These are phyloP conservation scores for Nannizziopsis arthrosporioides DNA, from an alignment of 2,329 filamentous ascomycete genomes.

Conservation along the genomic window DNA sequence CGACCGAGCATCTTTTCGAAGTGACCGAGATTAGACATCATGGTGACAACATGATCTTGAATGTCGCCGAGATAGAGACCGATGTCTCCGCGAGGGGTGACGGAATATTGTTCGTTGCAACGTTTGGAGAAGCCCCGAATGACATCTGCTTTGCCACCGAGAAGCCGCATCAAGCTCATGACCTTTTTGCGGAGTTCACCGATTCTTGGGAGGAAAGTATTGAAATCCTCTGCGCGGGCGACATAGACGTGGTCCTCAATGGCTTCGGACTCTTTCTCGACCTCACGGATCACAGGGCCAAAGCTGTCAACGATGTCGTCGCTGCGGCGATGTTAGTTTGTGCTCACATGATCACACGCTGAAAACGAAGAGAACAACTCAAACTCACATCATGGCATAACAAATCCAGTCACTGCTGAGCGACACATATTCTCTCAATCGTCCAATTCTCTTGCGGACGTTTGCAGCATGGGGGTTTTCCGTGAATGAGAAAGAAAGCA, in stretches of 20 bases:
- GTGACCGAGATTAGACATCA: constrained; percentile 92
- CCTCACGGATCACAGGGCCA: constrained; percentile 72
- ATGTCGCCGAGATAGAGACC: constrained; percentile 95
- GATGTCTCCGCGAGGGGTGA: constrained; percentile 91
- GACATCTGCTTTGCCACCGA: constrained; percentile 96
- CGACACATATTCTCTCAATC: constrained; percentile 86
- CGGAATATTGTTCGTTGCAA: constrained; percentile 93
- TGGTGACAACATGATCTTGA: constrained; percentile 97
- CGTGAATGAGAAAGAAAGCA: constrained; percentile 86
- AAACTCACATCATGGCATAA: constrained; percentile 81
- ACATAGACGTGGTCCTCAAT: constrained; percentile 96
- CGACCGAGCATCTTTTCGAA: constrained; percentile 96
- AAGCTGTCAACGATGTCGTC: constrained; percentile 98
- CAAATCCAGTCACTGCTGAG: constrained; percentile 97
- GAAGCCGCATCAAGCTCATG: constrained; percentile 80
- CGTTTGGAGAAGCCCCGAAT: constrained; percentile 96
- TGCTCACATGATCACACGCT: not conserved
- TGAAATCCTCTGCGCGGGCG: constrained; percentile 79
- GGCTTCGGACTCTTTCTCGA: constrained; percentile 77
- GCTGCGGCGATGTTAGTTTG: constrained; percentile 36
- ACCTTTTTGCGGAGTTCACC: constrained; percentile 87
- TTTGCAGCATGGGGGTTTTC: constrained; percentile 78
- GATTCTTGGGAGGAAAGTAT: constrained; percentile 74
- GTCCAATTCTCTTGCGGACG: constrained; percentile 81
- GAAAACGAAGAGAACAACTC: not conserved